Evolutionary conservation across 148 eudicot species (phyloP).

Genomic region (Amaranthus cruentus): DNA sequence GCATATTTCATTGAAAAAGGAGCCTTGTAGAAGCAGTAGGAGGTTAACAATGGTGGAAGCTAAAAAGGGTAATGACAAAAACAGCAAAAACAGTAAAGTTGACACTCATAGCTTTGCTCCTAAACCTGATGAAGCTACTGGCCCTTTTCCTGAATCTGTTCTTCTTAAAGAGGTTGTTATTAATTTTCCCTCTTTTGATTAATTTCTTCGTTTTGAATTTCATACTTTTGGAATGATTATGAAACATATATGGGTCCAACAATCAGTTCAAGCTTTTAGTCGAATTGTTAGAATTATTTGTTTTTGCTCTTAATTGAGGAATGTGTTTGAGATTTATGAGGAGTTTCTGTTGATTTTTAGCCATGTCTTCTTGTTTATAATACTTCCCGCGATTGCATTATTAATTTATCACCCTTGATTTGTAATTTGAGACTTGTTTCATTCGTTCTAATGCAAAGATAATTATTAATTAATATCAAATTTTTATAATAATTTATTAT

Average conservation of each 20-base stretch:
- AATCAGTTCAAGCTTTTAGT: no score
- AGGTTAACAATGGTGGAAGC: slow-evolving; percentile 38
- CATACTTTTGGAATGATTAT: neutral
- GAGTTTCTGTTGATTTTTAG: slow-evolving; percentile 4
- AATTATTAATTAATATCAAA: no score
- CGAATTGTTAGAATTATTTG: no score
- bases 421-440: neutral
- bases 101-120: slow-evolving; percentile 59
- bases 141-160: slow-evolving; percentile 80
- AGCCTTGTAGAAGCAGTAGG: slow-evolving; percentile 12
- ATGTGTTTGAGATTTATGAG: no score
- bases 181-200: neutral
- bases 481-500: no score
- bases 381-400: neutral
- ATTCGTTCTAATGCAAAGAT: neutral
- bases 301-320: no score
- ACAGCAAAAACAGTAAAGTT: slow-evolving; percentile 33
- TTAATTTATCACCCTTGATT: neutral
- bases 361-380: neutral
- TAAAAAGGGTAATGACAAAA: slow-evolving; percentile 39
- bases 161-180: slow-evolving; percentile 63
- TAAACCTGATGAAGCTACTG: slow-evolving; percentile 75
- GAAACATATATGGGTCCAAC: no score
- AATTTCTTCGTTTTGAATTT: slow-evolving; percentile 3
- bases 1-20: slow-evolving; percentile 32